Percentiles rank a stretch among this genome's conserved stretches.
Evolutionary conservation across 2,329 filamentous ascomycete species (phyloP).

Genomic region (Fusarium vanettenii): DNA sequence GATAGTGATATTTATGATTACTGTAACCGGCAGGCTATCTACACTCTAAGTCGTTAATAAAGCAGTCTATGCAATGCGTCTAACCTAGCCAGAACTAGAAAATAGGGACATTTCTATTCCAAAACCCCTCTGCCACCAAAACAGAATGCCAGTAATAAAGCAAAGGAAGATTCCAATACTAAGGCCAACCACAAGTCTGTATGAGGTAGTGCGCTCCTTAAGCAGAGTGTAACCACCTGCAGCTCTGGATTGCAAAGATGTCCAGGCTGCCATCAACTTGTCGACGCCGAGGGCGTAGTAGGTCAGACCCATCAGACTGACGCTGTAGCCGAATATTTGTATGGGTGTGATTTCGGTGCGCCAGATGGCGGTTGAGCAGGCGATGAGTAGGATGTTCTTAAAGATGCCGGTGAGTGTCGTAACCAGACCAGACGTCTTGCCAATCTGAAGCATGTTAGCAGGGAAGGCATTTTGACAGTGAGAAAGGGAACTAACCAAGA

Average conservation of each 20-base stretch:
- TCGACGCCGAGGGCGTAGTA: background rate
- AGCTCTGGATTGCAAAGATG: background rate
- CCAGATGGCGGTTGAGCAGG: constrained; percentile 11
- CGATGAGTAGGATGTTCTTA: constrained; percentile 6
- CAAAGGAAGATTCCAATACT: background rate
- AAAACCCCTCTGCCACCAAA: background rate
- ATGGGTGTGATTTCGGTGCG: constrained; percentile 1
- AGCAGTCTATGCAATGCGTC: background rate
- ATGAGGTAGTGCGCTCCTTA: background rate
- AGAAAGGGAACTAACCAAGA: background rate
- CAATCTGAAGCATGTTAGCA: background rate
- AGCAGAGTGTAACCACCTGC: background rate
- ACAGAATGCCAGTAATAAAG: background rate
- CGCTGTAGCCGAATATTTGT: background rate
- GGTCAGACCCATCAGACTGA: background rate
- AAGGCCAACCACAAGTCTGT: background rate
- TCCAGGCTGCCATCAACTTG: background rate
- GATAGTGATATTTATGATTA: background rate
- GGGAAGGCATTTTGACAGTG: background rate
- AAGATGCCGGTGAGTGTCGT: constrained; percentile 10
- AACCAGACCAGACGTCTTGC: constrained; percentile 13
- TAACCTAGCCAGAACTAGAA: background rate
- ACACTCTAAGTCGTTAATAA: background rate
- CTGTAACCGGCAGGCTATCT: background rate
- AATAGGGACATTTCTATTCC: background rate